Conservation (phyloP, 352 stramenopile genomes). For the Phytophthora multivora region DNA sequence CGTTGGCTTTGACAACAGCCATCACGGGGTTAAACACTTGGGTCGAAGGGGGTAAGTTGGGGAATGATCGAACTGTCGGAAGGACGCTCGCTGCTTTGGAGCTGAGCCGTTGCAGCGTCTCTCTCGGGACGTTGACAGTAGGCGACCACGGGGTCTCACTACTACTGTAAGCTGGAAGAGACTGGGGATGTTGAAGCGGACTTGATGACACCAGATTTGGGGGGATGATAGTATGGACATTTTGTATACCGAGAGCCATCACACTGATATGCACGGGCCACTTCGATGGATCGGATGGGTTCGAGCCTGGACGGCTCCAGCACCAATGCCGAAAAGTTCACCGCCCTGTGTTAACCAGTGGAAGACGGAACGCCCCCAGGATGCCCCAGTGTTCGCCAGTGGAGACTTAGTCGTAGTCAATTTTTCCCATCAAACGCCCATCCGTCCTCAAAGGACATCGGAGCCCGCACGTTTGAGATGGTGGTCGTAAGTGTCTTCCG, state of each 20-base stretch:
- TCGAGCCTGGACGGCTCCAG: conserved; percentile 2
- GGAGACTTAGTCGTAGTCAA: conserved; percentile 15
- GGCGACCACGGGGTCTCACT: conserved; percentile 31
- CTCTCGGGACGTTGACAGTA: conserved; percentile 17
- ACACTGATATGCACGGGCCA: conserved; percentile 4
- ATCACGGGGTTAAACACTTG: conserved; percentile 5
- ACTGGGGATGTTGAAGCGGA: conserved; percentile 29
- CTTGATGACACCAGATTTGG: conserved; percentile 43
- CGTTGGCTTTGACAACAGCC: too few relatives aligned
- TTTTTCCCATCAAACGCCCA: not conserved
- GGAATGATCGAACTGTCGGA: conserved; percentile 43
- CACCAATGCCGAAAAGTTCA: conserved; percentile 15
- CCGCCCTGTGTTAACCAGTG: conserved; percentile 22
- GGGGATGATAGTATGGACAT: not conserved
- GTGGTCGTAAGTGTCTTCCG: not conserved
- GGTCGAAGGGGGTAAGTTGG: conserved; percentile 27
- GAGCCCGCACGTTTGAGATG: conserved; percentile 24
- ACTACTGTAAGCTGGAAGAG: conserved; percentile 28
- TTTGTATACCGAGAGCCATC: not conserved
- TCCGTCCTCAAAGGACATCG: not conserved
- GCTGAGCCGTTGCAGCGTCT: conserved; percentile 22
- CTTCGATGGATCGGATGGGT: not conserved
- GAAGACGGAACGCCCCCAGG: conserved; percentile 13
- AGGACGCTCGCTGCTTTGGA: not conserved
- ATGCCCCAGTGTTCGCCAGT: not conserved